Evolutionary conservation across 179 eudicot species (phyloP), one percentile per base, ranked within the genome.

Genomic region (Drosera spatulata): DNA sequence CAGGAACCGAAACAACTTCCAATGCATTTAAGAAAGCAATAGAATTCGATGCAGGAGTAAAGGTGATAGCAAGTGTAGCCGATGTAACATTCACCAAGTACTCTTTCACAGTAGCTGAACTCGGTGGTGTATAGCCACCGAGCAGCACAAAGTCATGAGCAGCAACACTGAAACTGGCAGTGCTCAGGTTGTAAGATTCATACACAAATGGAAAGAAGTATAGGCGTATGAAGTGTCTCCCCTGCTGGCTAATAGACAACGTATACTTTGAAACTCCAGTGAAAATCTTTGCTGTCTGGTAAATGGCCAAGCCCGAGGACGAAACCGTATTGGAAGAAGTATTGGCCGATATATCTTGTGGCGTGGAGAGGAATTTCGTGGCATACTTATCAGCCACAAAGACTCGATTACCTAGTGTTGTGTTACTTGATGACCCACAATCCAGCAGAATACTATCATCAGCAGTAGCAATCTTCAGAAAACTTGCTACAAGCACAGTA

Each of bases 151-250:
- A 80, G 43, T 57, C 57, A 60, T 74, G 75, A 62, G 80, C 67
- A 9, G 79, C 70, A 61, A 85, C 88, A n/a, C 72, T 65, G 70
- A 91, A 91, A 2, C 22, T 75, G 0, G 94, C 81, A 1, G 77
- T 59, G 45, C 62, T 77, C 77, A 83, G 57, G 56, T 80, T 67
- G 61, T 79, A 69, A 61, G 40, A 64, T 5, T 64, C 64, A 41
- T 66, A 77, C 40, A 53, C 43, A 58, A 83, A 91, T 1, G 96
- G 94, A 69, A 44, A 77, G 65, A 87, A 88, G 50, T 83, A 80
- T 0, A 87, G 71, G 45, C 96, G 91, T 63, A 87, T 82, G 77
- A 85, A 85, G 69, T 81, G 82, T 59, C 96, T 66, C 45, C 96
- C 96, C 7, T 53, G 15, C 6, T 71, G 84, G 63, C 56, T 74